phyloP scores from a whole-genome alignment of 257 asterid genomes.

The Penstemon eatonii region DNA sequence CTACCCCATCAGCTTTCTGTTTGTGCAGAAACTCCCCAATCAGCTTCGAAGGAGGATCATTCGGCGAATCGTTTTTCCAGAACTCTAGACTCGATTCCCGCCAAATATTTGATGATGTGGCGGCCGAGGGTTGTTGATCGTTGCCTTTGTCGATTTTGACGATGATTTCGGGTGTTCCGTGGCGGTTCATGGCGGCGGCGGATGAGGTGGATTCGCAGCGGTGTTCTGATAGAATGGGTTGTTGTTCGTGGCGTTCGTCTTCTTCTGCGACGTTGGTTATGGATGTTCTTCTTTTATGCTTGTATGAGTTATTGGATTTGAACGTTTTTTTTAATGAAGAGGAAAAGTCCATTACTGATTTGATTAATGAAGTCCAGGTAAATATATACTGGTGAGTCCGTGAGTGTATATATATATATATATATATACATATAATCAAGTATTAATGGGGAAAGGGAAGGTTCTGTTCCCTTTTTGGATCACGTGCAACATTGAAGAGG shows the following conservation, averaged over 20 bases:
- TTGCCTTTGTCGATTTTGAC: slow-evolving; percentile 41
- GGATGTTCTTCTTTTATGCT: slow-evolving; percentile 30
- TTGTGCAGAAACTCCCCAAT: slow-evolving; percentile 47
- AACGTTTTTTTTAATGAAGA: slow-evolving; percentile 46
- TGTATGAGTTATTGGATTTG: slow-evolving; percentile 30
- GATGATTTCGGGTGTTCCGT: slow-evolving; percentile 37
- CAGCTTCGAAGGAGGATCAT: slow-evolving; percentile 44
- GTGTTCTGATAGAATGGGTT: slow-evolving; percentile 39
- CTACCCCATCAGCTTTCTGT: slow-evolving; percentile 40
- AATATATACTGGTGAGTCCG: not conserved
- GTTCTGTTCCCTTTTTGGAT: not conserved
- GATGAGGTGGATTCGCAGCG: slow-evolving; percentile 20
- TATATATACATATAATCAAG: not conserved
- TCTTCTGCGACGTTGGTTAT: slow-evolving; percentile 19
- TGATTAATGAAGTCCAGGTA: not conserved
- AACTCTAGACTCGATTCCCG: slow-evolving; percentile 30
- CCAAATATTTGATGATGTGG: slow-evolving; percentile 16
- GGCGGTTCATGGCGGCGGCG: not conserved
- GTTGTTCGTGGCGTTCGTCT: slow-evolving; percentile 30
- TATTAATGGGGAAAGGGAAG: not conserved
- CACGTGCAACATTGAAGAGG: slow-evolving; percentile 1
- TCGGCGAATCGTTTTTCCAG: slow-evolving; percentile 27
- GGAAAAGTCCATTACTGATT: slow-evolving; percentile 33
- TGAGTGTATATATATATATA: too few relatives aligned
- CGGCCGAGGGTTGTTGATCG: not conserved